Evolutionary conservation across 164 flowering plant species (phyloP).

Genomic region (Houttuynia cordata): DNA sequence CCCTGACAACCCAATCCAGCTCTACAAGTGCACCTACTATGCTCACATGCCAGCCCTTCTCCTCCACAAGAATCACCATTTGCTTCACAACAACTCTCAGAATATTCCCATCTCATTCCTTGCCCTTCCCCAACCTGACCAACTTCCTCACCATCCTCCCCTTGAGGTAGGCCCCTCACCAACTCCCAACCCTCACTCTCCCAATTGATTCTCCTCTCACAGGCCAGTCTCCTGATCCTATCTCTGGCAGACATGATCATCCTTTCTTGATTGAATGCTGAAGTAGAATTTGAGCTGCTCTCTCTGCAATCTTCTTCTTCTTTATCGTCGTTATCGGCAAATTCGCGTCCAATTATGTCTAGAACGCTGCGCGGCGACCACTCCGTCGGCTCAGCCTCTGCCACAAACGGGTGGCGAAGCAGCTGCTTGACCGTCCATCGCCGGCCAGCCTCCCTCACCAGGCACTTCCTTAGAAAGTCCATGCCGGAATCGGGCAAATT

Average conservation of each 20-base stretch:
- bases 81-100: neutral
- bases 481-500: conserved; percentile 31
- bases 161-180: conserved; percentile 17
- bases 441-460: conserved; percentile 23
- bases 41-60: neutral
- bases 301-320: conserved; percentile 9
- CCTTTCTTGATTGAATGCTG: neutral
- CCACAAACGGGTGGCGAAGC: conserved; percentile 41
- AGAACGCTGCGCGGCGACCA: conserved; percentile 53
- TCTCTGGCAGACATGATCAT: conserved; percentile 11
- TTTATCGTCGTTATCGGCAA: conserved; percentile 17
- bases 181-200: conserved; percentile 50
- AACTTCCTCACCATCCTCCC: conserved; percentile 5
- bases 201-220: conserved; percentile 32
- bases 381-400: neutral
- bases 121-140: neutral
- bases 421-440: conserved; percentile 59
- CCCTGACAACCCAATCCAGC: conserved; percentile 14
- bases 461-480: conserved; percentile 50
- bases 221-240: conserved; percentile 35
- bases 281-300: neutral
- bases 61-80: conserved; percentile 3
- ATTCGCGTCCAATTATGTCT: conserved; percentile 25
- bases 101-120: conserved; percentile 22
- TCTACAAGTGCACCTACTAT: neutral